phyloP scores from a whole-genome alignment of 345 rosid species.

The Corchorus olitorius region DNA sequence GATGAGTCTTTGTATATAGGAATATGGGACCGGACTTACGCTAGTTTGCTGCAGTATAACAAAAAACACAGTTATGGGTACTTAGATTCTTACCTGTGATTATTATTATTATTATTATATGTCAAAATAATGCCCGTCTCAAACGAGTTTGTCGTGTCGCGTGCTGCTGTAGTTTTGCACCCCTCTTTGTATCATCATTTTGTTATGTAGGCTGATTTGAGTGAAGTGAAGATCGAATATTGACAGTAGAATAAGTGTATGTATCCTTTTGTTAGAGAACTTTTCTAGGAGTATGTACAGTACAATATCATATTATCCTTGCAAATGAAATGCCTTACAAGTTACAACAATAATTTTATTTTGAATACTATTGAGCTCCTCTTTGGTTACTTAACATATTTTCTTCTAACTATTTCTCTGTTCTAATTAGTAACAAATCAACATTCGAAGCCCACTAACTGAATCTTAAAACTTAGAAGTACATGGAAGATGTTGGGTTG shows the following conservation, averaged over 20 bases:
- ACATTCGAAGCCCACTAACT: too few relatives aligned
- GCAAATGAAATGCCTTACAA: neutral
- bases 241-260: neutral
- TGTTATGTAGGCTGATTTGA: neutral
- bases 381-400: too few relatives aligned
- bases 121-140: too few relatives aligned
- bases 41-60: constrained; percentile 56
- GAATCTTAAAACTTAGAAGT: too few relatives aligned
- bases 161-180: neutral
- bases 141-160: neutral
- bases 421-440: too few relatives aligned
- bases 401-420: too few relatives aligned
- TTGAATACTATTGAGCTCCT: too few relatives aligned
- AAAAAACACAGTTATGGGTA: constrained; percentile 44
- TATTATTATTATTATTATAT: constrained; percentile 4
- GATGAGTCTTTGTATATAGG: constrained; percentile 58
- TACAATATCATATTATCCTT: neutral
- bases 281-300: constrained; percentile 8
- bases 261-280: neutral
- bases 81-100: constrained; percentile 48
- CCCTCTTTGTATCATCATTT: neutral
- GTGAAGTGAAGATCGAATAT: constrained; percentile 1
- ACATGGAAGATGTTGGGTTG: too few relatives aligned
- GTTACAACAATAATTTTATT: neutral
- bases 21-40: constrained; percentile 67